Conservation (phyloP, 2,329 filamentous ascomycete genomes). For the Leptographium wingfieldii region DNA sequence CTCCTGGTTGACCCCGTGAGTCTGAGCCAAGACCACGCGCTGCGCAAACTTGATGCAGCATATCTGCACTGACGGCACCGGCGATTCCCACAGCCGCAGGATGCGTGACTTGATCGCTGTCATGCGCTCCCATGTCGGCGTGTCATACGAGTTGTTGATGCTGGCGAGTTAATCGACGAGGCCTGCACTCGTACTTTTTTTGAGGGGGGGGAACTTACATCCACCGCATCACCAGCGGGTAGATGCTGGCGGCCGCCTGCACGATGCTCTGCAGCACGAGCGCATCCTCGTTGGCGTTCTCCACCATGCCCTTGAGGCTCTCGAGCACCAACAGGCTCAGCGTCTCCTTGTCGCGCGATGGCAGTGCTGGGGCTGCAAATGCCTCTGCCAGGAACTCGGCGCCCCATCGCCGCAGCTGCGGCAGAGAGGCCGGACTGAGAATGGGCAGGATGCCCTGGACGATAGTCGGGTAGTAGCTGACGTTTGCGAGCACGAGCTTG, state of each 20-base stretch:
- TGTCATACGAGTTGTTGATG: slow-evolving; percentile 75
- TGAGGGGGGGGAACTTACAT: slow-evolving; percentile 54
- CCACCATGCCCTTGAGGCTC: slow-evolving; percentile 57
- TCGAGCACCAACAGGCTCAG: slow-evolving; percentile 67
- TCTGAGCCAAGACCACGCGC: slow-evolving; percentile 84
- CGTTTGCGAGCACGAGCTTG: slow-evolving; percentile 75
- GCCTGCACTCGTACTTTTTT: neutral
- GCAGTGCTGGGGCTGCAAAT: slow-evolving; percentile 80
- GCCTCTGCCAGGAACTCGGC: slow-evolving; percentile 92
- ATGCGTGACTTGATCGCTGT: slow-evolving; percentile 80
- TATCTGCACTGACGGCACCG: slow-evolving; percentile 64
- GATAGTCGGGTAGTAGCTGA: slow-evolving; percentile 81
- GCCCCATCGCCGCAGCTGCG: slow-evolving; percentile 89
- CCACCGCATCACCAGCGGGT: slow-evolving; percentile 82
- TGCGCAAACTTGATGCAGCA: slow-evolving; percentile 98
- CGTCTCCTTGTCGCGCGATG: slow-evolving; percentile 66
- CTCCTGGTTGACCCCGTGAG: slow-evolving; percentile 67
- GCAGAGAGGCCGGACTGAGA: slow-evolving; percentile 57
- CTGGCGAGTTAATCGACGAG: slow-evolving; percentile 33
- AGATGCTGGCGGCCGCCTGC: slow-evolving; percentile 83
- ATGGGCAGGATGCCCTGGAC: slow-evolving; percentile 89
- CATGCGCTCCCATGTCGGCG: slow-evolving; percentile 77
- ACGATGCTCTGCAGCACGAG: slow-evolving; percentile 76
- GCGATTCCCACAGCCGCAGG: slow-evolving; percentile 74
- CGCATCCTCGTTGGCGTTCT: slow-evolving; percentile 61